Conservation (phyloP, 2,329 filamentous ascomycete genomes). For the Trichoderma guizhouense region DNA sequence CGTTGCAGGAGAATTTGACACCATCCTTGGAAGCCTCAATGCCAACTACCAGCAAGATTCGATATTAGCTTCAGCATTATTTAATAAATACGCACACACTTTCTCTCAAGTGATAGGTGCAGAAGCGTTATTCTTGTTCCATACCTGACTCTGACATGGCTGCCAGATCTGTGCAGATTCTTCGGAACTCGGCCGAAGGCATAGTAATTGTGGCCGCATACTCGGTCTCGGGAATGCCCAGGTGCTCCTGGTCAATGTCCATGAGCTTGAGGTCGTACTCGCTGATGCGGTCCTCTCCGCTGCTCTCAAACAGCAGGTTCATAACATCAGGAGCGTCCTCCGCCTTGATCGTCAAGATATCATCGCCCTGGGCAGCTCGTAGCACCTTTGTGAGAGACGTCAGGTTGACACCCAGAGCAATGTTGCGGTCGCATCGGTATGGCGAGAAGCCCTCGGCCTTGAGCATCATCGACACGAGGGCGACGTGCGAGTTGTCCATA, state of each 20-base stretch:
- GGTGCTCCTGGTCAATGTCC: slow-evolving; percentile 99
- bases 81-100: neutral
- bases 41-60: slow-evolving; percentile 57
- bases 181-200: slow-evolving; percentile 86
- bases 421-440: slow-evolving; percentile 98
- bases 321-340: slow-evolving; percentile 95
- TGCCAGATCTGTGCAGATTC: slow-evolving; percentile 89
- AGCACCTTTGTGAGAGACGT: slow-evolving; percentile 96
- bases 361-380: slow-evolving; percentile 88
- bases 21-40: slow-evolving; percentile 98
- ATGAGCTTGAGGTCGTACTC: slow-evolving; percentile 99
- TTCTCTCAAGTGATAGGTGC: neutral
- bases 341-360: slow-evolving; percentile 93
- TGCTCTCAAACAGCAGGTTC: slow-evolving; percentile 92
- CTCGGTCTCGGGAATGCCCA: slow-evolving; percentile 98
- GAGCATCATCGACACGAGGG: slow-evolving; percentile 97
- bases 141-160: slow-evolving; percentile 93
- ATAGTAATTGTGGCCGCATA: slow-evolving; percentile 89
- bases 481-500: slow-evolving; percentile 99
- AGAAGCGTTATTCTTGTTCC: neutral
- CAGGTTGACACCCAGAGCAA: slow-evolving; percentile 95
- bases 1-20: slow-evolving; percentile 88
- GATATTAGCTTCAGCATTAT: slow-evolving; percentile 16
- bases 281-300: slow-evolving; percentile 82
- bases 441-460: slow-evolving; percentile 92